Conservation (phyloP, 2,329 filamentous ascomycete genomes). For the Seiridium unicorne region DNA sequence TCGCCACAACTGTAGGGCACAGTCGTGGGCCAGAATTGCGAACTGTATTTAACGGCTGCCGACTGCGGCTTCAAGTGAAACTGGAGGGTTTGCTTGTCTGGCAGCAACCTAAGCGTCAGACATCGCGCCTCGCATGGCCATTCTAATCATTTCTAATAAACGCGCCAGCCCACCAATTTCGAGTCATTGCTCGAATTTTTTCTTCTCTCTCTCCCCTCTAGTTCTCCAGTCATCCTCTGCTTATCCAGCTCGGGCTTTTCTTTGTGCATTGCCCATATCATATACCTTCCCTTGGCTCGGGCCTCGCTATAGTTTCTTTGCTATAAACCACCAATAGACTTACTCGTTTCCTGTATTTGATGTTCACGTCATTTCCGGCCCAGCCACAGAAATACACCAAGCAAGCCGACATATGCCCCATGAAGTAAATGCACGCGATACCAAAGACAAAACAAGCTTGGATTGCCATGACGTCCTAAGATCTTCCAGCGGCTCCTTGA, state of each 20-base stretch:
- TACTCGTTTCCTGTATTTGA: background rate
- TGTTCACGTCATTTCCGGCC: background rate
- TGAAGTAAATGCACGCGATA: background rate
- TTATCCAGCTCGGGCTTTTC: background rate
- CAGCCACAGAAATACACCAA: background rate
- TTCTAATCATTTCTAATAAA: constrained; percentile 5
- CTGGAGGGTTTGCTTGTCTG: too few relatives aligned
- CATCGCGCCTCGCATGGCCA: background rate
- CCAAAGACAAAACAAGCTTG: constrained; percentile 1
- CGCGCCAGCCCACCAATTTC: background rate
- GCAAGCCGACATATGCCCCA: background rate
- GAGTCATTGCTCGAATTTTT: background rate
- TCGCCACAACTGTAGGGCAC: too few relatives aligned
- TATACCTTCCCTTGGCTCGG: background rate
- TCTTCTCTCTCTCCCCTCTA: background rate
- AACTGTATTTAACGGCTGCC: too few relatives aligned
- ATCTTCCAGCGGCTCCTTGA: background rate
- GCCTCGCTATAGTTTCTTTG: background rate
- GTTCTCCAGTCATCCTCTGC: background rate
- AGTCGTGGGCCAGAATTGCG: too few relatives aligned
- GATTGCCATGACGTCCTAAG: constrained; percentile 6
- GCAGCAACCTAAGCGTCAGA: constrained; percentile 2
- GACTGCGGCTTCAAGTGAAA: too few relatives aligned
- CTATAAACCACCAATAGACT: background rate
- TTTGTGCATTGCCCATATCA: background rate